phyloP scores from a whole-genome alignment of 345 rosid genomes.

The Citrus hindsii region DNA sequence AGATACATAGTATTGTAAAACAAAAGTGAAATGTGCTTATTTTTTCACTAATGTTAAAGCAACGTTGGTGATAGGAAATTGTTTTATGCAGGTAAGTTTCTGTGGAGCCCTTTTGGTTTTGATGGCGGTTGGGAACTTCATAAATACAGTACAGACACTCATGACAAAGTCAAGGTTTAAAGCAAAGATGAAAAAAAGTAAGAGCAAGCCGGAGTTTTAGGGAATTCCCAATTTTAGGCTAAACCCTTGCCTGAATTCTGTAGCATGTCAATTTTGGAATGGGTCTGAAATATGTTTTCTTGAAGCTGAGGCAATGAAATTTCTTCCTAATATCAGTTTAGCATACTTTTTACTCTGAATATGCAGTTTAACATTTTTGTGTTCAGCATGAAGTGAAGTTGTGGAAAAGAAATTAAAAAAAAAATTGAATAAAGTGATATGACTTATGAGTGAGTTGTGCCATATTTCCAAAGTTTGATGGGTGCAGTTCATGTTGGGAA shows the following conservation, averaged over 20 bases:
- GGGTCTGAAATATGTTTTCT: constrained; percentile 12
- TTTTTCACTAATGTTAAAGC: neutral
- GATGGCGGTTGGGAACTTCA: constrained; percentile 94
- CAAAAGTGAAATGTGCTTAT: neutral
- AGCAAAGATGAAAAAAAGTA: constrained; percentile 91
- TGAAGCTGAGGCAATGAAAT: constrained; percentile 17
- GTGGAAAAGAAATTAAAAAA: neutral
- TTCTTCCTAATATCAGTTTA: neutral
- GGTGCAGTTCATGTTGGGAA: too few species aligned
- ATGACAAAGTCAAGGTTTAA: constrained; percentile 85
- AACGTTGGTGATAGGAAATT: neutral
- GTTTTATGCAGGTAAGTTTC: constrained; percentile 60
- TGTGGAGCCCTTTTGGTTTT: constrained; percentile 82
- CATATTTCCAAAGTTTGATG: too few species aligned
- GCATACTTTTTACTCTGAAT: neutral
- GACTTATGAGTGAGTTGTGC: too few species aligned
- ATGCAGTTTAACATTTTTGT: neutral
- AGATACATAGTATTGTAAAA: neutral
- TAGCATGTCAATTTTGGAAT: constrained; percentile 25
- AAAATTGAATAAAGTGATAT: neutral
- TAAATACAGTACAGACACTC: constrained; percentile 76
- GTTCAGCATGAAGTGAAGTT: neutral
- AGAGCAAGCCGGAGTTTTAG: constrained; percentile 77
- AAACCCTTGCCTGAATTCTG: constrained; percentile 16
- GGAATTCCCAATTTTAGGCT: constrained; percentile 6